These are phyloP conservation scores for Ceratocystis harringtonii DNA, from an alignment of 2,329 filamentous ascomycete species.

Conservation along the genomic window DNA sequence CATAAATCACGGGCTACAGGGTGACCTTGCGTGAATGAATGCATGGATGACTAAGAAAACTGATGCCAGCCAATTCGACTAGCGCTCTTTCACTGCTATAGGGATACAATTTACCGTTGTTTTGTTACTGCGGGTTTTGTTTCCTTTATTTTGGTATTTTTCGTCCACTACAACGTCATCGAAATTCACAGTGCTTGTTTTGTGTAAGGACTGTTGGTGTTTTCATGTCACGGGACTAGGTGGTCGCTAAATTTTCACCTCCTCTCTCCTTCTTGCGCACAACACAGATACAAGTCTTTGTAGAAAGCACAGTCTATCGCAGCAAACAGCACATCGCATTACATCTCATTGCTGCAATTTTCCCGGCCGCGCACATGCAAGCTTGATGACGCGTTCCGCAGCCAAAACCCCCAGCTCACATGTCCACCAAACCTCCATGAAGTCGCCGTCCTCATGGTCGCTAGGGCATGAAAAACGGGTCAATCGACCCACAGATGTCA, in stretches of 20 bases:
- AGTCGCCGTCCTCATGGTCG: background rate
- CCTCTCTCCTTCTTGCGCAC: background rate
- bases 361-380: background rate
- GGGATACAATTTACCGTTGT: background rate
- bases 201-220: background rate
- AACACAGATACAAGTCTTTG: background rate
- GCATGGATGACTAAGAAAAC: background rate
- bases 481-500: slow-evolving; percentile 58
- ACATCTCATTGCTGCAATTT: background rate
- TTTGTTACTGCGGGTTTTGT: background rate
- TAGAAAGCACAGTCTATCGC: background rate
- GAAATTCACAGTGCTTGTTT: background rate
- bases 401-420: slow-evolving; percentile 23
- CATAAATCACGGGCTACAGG: background rate
- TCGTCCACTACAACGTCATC: background rate
- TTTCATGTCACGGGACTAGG: background rate
- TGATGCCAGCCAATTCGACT: background rate
- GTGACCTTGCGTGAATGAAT: background rate
- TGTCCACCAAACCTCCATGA: background rate
- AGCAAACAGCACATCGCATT: too few species aligned
- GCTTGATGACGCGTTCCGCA: slow-evolving; percentile 9
- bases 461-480: slow-evolving; percentile 30
- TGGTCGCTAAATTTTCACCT: background rate
- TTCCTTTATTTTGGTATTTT: background rate
- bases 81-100: background rate